Percentiles rank a stretch among this genome's conserved stretches.
phyloP scores from a whole-genome alignment of 176 grass and related monocot genomes.

The Zoysia japonica region DNA sequence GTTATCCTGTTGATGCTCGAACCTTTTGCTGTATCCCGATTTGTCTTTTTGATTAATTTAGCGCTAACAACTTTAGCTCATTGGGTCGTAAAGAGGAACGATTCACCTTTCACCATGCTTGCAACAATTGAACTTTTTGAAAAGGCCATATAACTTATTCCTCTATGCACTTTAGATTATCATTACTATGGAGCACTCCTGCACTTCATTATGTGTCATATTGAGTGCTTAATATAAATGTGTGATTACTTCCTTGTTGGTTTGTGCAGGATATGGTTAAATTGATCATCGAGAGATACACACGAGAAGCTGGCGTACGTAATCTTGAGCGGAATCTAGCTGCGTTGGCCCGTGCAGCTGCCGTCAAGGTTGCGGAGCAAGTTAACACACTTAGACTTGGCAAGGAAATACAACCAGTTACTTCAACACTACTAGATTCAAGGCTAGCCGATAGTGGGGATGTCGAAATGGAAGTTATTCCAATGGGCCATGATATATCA shows the following conservation, averaged over 20 bases:
- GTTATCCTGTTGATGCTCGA: background rate
- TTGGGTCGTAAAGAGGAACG: background rate
- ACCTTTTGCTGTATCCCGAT: background rate
- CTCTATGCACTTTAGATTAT: background rate
- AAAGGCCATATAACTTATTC: constrained; percentile 5
- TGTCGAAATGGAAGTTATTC: constrained; percentile 99
- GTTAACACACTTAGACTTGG: constrained; percentile 57
- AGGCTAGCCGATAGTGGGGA: constrained; percentile 77
- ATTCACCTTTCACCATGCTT: constrained; percentile 22
- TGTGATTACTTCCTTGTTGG: constrained; percentile 17
- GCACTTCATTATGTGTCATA: background rate
- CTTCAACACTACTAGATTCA: constrained; percentile 67
- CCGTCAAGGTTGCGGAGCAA: constrained; percentile 90
- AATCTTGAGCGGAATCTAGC: constrained; percentile 87
- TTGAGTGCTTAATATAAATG: background rate
- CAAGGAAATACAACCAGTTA: constrained; percentile 73
- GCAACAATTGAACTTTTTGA: background rate
- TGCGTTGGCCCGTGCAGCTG: constrained; percentile 83
- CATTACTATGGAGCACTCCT: background rate
- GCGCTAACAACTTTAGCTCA: background rate
- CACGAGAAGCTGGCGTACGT: constrained; percentile 92
- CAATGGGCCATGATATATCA: constrained; percentile 88
- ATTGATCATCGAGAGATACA: constrained; percentile 92
- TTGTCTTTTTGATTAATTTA: background rate
- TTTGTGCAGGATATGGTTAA: constrained; percentile 71